A percentile compares a stretch with the other conserved stretches of the same genome.
Evolutionary conservation across 805 yeast species (phyloP).

Genomic region (Yamadazyma scolyti): DNA sequence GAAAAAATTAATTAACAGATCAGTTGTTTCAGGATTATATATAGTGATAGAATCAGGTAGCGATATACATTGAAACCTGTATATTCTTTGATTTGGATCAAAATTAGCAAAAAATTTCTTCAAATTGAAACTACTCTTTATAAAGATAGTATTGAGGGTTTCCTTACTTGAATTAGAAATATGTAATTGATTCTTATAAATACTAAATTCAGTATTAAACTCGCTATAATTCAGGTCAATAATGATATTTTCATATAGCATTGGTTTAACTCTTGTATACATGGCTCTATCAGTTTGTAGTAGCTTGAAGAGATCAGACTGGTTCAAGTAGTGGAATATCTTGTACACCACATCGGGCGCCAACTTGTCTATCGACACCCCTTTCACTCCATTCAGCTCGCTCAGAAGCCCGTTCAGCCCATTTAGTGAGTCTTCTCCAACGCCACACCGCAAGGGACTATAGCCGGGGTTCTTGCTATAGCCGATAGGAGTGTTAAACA

Average conservation of each 20-base stretch:
- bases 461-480: conserved; percentile 17
- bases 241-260: conserved; percentile 37
- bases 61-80: conserved; percentile 26
- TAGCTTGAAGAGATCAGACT: conserved; percentile 33
- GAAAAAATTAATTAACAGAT: conserved; percentile 23
- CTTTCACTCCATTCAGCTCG: not conserved
- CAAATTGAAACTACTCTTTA: conserved; percentile 32
- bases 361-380: conserved; percentile 18
- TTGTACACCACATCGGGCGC: conserved; percentile 34
- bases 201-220: conserved; percentile 23
- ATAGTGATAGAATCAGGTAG: conserved; percentile 42
- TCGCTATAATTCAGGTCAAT: conserved; percentile 36
- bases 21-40: conserved; percentile 27
- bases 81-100: conserved; percentile 12
- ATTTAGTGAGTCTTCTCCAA: not conserved
- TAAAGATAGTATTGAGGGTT: conserved; percentile 6
- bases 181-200: conserved; percentile 4
- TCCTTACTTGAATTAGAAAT: not conserved
- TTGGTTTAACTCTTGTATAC: conserved; percentile 24
- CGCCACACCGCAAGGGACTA: not conserved
- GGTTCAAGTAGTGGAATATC: conserved; percentile 33
- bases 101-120: conserved; percentile 27
- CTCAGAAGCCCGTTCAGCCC: not conserved
- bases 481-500: conserved; percentile 14
- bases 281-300: conserved; percentile 25